Evolutionary conservation across 495 filamentous ascomycete genomes (phyloP).

Genomic region (Articulospora tetracladia): DNA sequence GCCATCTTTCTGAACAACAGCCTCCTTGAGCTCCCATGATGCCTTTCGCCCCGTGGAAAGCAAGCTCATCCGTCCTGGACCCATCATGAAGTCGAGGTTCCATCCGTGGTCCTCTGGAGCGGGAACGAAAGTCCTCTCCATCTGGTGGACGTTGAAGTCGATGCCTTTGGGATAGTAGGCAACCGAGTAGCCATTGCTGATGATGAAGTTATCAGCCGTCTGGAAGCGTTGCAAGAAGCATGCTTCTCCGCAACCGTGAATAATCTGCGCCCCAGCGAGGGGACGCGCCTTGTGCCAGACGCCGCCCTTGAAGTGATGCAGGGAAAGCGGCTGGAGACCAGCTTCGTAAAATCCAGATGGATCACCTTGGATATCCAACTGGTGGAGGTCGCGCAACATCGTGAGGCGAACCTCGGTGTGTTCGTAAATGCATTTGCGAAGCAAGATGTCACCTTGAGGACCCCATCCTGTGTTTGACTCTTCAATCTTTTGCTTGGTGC

Average conservation of each 20-base stretch:
- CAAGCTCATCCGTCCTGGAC: slow-evolving; percentile 43
- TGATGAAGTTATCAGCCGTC: slow-evolving; percentile 25
- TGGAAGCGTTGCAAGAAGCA: slow-evolving; percentile 26
- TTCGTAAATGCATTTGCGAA: slow-evolving; percentile 45
- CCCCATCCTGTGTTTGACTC: slow-evolving; percentile 31
- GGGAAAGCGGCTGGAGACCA: slow-evolving; percentile 19
- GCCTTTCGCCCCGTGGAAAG: slow-evolving; percentile 46
- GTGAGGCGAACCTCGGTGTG: slow-evolving; percentile 47
- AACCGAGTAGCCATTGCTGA: slow-evolving; percentile 24
- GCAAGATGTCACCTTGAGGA: slow-evolving; percentile 39
- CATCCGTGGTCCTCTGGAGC: slow-evolving; percentile 35
- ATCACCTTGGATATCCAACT: slow-evolving; percentile 25
- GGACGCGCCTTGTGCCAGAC: slow-evolving; percentile 19
- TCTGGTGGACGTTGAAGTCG: slow-evolving; percentile 23
- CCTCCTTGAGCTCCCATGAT: slow-evolving; percentile 49
- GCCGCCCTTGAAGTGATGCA: slow-evolving; percentile 28
- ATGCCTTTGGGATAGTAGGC: slow-evolving; percentile 26
- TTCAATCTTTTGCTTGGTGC: slow-evolving; percentile 38
- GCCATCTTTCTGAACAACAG: slow-evolving; percentile 35
- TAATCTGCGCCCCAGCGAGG: slow-evolving; percentile 21
- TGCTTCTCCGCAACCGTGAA: slow-evolving; percentile 20
- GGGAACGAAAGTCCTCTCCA: slow-evolving; percentile 21
- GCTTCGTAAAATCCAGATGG: slow-evolving; percentile 26
- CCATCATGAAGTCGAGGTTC: slow-evolving; percentile 47
- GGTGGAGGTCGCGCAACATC: slow-evolving; percentile 44